Base-by-base conservation (phyloP, 441 rosid species). In the Brassica balearica region DNA sequence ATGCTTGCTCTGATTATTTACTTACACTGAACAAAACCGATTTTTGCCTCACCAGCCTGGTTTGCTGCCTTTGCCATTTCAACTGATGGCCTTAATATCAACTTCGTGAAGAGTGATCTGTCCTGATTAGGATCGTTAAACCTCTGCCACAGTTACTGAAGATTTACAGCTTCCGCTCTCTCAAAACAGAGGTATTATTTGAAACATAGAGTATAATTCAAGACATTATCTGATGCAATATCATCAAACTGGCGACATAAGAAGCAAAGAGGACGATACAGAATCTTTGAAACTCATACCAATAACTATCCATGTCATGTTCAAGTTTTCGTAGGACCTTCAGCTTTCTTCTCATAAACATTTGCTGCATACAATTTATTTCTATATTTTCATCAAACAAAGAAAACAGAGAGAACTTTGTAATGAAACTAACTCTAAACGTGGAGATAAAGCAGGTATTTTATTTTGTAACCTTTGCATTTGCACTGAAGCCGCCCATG, bases 101-200 rank as follows among this genome's bases (percentile, higher is more conserved):
- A 85, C 80, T 92, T 96, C 11, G 3, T 38, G 3, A 38, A 0
- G 82, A 75, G 46, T 38, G 46, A 38, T 38, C 46, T 32, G 77
- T 10, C 99, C 99, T 9, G 93, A 86, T 92, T 90, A 1, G 89
- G 88, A 76, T 93, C 89, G 43, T 90, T 89, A 95, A 23, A 95
- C 73, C 98, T 88, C 5, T 11, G 53, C 15, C 53, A 12, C 53
- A 46, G 15, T 46, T 46, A 46, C 53, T 12, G 14, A 46, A 11
- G 53, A 46, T 46, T 46, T 46, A 46, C 53, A 25, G 90, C 78
- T 81, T 53, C 98, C 96, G 53, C 98, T 93, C 77, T 93, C 97
- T 80, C 97, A 97, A 23, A 95, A 96, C 68, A 93, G 78, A 76
- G 97, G 97, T 46, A 92, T 88, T 17, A 91, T 88, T 97, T 93